Base-by-base conservation (phyloP, 1,284 basidiomycete species). In the Sporisorium graminicola region DNA sequence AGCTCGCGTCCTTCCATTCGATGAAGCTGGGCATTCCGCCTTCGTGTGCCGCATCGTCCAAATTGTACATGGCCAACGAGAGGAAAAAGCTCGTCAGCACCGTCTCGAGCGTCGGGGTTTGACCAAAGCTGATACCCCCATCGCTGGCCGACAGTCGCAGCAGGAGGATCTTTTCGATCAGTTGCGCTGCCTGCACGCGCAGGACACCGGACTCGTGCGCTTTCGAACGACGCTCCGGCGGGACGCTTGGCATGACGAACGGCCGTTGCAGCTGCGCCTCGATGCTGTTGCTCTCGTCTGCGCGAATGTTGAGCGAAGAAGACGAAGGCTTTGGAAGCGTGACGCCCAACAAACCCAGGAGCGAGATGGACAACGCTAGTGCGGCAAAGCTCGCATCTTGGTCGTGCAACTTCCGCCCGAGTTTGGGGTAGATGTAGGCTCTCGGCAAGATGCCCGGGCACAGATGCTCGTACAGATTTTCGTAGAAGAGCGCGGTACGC, bases 401-500 rank as follows among this genome's bases (percentile, higher is more conserved):
- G 14, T 69, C 64, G 44, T 82, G 77, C 54, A 46, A 51, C 29
- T 76, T 74, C 9, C 68, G 37, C 9, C 77, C 79, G 10, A 82
- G 59, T 31, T 64, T 58, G 5, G 64, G 58, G n/a, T 78, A 74
- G 55, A 82, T 68, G 52, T 74, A 79, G 2, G 73, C 65, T 5
- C 77, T 47, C 8, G 78, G 74, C 33, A 81, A 77, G 33, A 82
- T 78, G 16, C 62, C 74, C 0, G 61, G 50, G 51, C 78, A 79
- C 35, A 82, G 59, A 12, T 66, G 57, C 14, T 77, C 77, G 71
- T 82, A 81, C 2, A 81, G 59, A n/a, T 76, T 78, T 10, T 79
- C 73, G 66, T 79, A 82, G 64, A 78, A 82, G 43, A 78, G 57
- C 22, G 77, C 77, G 13, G 80, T 81, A 24, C 78, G 58, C 27